Evolutionary conservation across 495 filamentous ascomycete species (phyloP).

Genomic region (Talaromyces trachyspermus): DNA sequence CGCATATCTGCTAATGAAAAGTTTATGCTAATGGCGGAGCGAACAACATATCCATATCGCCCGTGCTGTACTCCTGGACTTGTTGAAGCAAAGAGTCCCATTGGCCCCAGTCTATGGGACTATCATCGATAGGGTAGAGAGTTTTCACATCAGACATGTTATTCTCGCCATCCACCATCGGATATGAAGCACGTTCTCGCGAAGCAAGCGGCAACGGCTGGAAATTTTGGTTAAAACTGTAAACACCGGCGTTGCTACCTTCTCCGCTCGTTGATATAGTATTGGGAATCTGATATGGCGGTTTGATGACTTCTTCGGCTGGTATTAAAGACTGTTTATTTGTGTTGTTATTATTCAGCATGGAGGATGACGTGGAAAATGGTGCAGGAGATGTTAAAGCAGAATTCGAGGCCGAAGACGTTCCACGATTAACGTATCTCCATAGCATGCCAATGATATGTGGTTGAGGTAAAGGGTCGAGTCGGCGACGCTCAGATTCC

Average conservation of each 20-base stretch:
- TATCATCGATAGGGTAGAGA: conserved; percentile 14
- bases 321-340: too few species aligned
- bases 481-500: conserved; percentile 17
- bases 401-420: background rate
- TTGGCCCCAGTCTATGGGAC: conserved; percentile 27
- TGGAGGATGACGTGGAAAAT: too few species aligned
- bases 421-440: background rate
- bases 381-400: background rate
- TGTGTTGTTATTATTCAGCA: too few species aligned
- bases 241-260: too few species aligned
- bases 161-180: background rate
- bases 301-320: too few species aligned
- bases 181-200: too few species aligned
- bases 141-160: conserved; percentile 6
- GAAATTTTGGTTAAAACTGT: too few species aligned
- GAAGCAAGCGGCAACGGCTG: too few species aligned
- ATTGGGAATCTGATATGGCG: too few species aligned
- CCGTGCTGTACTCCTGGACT: conserved; percentile 13
- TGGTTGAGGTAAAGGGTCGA: conserved; percentile 20
- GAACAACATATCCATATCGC: conserved; percentile 3
- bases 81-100: conserved; percentile 29
- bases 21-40: background rate
- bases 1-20: too few species aligned
- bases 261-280: too few species aligned
- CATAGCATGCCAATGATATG: conserved; percentile 12